Base-by-base conservation (phyloP, 2,329 filamentous ascomycete species). In the Macrophomina phaseolina region DNA sequence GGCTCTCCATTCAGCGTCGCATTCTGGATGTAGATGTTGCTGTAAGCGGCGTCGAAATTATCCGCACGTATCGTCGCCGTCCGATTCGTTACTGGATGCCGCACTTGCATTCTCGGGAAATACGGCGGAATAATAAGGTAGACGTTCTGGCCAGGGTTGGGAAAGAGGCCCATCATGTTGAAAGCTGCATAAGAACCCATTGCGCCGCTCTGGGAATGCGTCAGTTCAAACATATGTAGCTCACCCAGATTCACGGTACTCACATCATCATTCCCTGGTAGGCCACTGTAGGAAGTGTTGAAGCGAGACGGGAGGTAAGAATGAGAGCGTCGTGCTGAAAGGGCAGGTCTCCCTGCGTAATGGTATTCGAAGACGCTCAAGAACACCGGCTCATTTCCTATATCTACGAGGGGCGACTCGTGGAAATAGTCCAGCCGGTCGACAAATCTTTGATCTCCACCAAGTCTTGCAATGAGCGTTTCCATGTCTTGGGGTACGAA, bases 71-170 rank as follows among this genome's bases (percentile, higher is more conserved):
- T 79, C 1, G 77, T 81, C 1, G 81, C 80, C 1, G 75, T 80
- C 36, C 78, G 78, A 5, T 79, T 79, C 0, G 79, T 82, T 5
- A 76, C 63, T n/a, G 77, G 74, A 49, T 78, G 79, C 1, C 72
- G 78, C 23, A 82, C 72, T 51, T 73, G 77, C 42, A 82, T 74
- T 6, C 75, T 72, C 48, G 80, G 74, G 70, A 83, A 83, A 71
- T 82, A 83, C 0, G 81, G 81, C 9, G 82, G 79, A 7, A 76
- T 81, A 67, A 84, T 82, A 61, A 83, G 76, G 64, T 83, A 83
- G 14, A 84, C 80, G 67, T 83, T 78, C 62, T 83, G 81, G 0
- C 82, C 82, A 1, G 82, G 80, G 53, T 81, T 82, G 0, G 81
- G 82, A 56, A 83, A 83, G 2, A 81, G 70, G 0, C 81, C 81